Evolutionary conservation across 176 grass and related monocot genomes (phyloP), one percentile per base, ranked within the genome.

Genomic region (Saccharum officinarum): DNA sequence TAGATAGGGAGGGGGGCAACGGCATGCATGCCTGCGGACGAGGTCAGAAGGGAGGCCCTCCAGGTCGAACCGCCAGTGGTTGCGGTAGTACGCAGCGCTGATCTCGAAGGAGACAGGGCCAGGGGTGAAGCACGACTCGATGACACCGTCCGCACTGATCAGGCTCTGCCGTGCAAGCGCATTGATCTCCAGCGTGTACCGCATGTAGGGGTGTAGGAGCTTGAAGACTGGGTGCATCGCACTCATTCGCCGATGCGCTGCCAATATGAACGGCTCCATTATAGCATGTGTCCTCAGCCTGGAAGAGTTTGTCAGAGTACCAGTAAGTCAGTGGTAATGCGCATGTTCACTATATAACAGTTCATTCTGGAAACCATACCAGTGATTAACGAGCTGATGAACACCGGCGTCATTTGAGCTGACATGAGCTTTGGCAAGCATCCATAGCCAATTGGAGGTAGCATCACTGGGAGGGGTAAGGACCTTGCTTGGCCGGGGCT

Each of bases 261-360:
- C 97, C 88, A 99, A 69, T 84, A 99, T 99, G 89, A 99, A 99
- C 8, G 97, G 93, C 79, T 99, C 97, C 97, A 99, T 92, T 10
- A 59, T 85, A 38, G 93, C 97, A 84, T 96, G 97, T 7, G 93
- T 96, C 82, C 97, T 92, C 79, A 99, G 81, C 97, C 97, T 99
- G 86, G 63, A 84, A 70, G 62, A 71, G 34, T 79, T 59, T 79
- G 2, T 3, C 73, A 74, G 23, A 54, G 30, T 62, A 39, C 12
- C n/a, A n/a, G 22, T 69, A 50, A 84, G 40, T 66, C 84, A 79
- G 12, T 41, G 9, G 12, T 18, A 68, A 18, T 16, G 44, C 52
- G 5, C 54, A 16, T 79, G 28, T 73, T 78, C 47, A 11, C n/a
- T 37, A 37, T 34, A 14, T 59, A 44, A 49, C 72, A 60, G 20